Evolutionary conservation across 257 asterid species (phyloP), one percentile per base, ranked within the genome.

Genomic region (Salvia miltiorrhiza): DNA sequence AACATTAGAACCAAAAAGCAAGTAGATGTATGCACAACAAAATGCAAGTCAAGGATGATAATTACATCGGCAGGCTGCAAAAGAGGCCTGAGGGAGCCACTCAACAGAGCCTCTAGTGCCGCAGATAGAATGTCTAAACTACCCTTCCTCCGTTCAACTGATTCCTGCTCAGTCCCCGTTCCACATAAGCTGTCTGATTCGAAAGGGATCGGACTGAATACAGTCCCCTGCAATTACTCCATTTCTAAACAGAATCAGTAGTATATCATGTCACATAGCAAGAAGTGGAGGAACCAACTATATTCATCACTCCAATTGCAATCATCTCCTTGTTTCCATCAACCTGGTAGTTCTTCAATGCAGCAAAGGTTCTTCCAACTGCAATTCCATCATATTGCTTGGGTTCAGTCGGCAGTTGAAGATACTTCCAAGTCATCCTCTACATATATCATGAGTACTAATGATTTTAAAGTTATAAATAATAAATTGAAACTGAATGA

Each of bases 301-400:
- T 78, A 28, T 92, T 92, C 97, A 92, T 92, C 0, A 87, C 54
- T 28, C 97, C 97, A 33, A 91, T 88, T 14, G 97, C 97, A 65
- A 91, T 89, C 97, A 89, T 92, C 59, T 92, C 98, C 64, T 89
- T 92, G 67, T 92, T 92, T 63, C 98, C 98, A 68, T 92, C 98
- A 9, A 92, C 96, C 63, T 92, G 98, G 45, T 89, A 89, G 80
- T 89, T 89, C 83, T 89, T 92, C 67, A 92, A 61, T 48, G 96
- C 96, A 32, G 96, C 96, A 81, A 92, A 92, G 7, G 98, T 92
- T 68, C 98, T 87, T 60, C 98, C 98, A 26, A 92, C 96, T 1
- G 98, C 96, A 60, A 89, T 88, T 23, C 63, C 28, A 11, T 44
- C 10, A 35, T 58, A 45, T 47, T 74, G 40, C 48, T 32, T 24